Conservation (phyloP, 345 rosid genomes). For the Noccaea bulbosa region DNA sequence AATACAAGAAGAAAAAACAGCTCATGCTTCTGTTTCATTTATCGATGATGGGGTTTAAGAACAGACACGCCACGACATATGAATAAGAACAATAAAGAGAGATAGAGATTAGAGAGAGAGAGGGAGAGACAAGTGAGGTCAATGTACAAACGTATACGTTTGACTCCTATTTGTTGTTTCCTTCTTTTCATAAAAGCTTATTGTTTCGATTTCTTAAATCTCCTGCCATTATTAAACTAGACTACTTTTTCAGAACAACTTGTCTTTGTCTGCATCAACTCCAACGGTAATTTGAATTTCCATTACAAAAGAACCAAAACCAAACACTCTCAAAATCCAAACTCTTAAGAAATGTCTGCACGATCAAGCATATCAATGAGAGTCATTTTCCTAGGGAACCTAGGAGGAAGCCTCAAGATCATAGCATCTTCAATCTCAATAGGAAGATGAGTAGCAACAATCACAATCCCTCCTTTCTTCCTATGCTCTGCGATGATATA, state of each 20-base stretch:
- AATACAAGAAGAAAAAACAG: conserved; percentile 27
- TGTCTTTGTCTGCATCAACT: not conserved
- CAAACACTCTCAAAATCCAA: not conserved
- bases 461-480: conserved; percentile 78
- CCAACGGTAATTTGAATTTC: not conserved
- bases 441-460: conserved; percentile 86
- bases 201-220: not conserved
- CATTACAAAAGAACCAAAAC: conserved; percentile 3
- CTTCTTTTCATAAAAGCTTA: conserved; percentile 30
- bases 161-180: conserved; percentile 37
- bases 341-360: conserved; percentile 52
- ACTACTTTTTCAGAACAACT: conserved; percentile 6
- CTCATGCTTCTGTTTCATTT: conserved; percentile 36
- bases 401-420: conserved; percentile 76
- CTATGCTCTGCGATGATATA: conserved; percentile 73
- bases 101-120: not conserved
- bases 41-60: conserved; percentile 39
- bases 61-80: conserved; percentile 43
- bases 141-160: conserved; percentile 44
- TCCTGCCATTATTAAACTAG: not conserved
- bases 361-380: conserved; percentile 81
- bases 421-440: conserved; percentile 83
- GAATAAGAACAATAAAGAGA: conserved; percentile 25
- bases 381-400: conserved; percentile 85
- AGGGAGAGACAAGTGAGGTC: conserved; percentile 12